phyloP scores from a whole-genome alignment of 176 grass and related monocot species.

The Raddia distichophylla region DNA sequence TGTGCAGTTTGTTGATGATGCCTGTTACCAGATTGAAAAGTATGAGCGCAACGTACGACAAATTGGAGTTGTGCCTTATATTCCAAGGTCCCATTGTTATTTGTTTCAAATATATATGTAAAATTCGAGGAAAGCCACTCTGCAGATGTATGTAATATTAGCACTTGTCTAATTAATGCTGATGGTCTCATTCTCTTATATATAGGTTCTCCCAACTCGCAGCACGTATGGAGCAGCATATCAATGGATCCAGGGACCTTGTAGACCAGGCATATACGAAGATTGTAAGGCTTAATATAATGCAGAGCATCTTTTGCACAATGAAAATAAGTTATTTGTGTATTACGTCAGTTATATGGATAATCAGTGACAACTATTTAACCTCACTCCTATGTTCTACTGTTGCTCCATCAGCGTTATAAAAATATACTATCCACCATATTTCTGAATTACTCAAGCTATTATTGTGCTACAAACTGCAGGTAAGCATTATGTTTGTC shows the following conservation, averaged over 20 bases:
- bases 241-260: conserved; percentile 90
- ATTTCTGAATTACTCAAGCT: conserved; percentile 6
- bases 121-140: background rate
- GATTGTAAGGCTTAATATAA: conserved; percentile 59
- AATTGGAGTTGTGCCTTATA: conserved; percentile 84
- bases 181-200: conserved; percentile 27
- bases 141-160: conserved; percentile 25
- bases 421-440: background rate
- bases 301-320: background rate
- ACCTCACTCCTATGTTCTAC: background rate
- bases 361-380: conserved; percentile 1
- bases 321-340: background rate
- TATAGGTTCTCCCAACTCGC: conserved; percentile 85
- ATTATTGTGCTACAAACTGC: conserved; percentile 29
- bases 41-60: conserved; percentile 71
- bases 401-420: background rate
- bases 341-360: background rate
- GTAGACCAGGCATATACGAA: conserved; percentile 92
- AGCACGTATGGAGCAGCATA: conserved; percentile 86
- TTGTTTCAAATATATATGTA: conserved; percentile 7
- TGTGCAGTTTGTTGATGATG: conserved; percentile 87
- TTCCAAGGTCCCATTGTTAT: conserved; percentile 64
- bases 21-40: conserved; percentile 92
- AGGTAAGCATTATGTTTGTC: conserved; percentile 96
- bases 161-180: background rate